Evolutionary conservation across 2,329 filamentous ascomycete genomes (phyloP), one percentile per base, ranked within the genome.

Genomic region (Chrysosporium queenslandicum): DNA sequence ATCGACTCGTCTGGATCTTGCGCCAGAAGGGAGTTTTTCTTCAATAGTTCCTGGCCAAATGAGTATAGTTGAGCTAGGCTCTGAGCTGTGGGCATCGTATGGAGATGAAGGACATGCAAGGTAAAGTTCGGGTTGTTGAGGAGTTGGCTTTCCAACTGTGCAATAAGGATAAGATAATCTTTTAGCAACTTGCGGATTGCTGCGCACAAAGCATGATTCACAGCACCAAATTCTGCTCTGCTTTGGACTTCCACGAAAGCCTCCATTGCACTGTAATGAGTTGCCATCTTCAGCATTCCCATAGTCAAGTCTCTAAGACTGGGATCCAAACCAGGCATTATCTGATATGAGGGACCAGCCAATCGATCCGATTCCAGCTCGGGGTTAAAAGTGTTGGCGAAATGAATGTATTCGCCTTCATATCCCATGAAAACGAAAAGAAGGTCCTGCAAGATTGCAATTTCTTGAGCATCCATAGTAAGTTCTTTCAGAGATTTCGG

Each of bases 361-460:
- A 98, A 74, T 12, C 90, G 82, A 63, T 94, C 88, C 62, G 91
- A 87, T 71, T 98, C 92, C 48, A 87, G 82, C 2, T 78, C 73
- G 0, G 90, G 88, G 60, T 95, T 83, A 66, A 94, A 97, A 7
- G 80, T 79, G 59, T 87, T 85, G 54, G 79, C 79, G 65, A 88
- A 97, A 52, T 87, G 86, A 56, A 98, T 86, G 65, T 97, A 97
- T 67, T 95, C 89, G n/a, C 92, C 92, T 69, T 98, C 92, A 58
- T 89, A 95, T 21, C 92, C 92, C 90, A 98, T 96, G 61, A 97
- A 94, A 4, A 94, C 89, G 64, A 91, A 96, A 32, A 97, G 71
- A 14, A 98, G 71, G 61, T 98, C 92, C 60, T 96, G 90, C 40
- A 97, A 75, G 43, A 98, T 85, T 7, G 82, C 86, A 21, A 82